Evolutionary conservation across 2,329 filamentous ascomycete species (phyloP).

Genomic region (Reticulascus tulasneorum): DNA sequence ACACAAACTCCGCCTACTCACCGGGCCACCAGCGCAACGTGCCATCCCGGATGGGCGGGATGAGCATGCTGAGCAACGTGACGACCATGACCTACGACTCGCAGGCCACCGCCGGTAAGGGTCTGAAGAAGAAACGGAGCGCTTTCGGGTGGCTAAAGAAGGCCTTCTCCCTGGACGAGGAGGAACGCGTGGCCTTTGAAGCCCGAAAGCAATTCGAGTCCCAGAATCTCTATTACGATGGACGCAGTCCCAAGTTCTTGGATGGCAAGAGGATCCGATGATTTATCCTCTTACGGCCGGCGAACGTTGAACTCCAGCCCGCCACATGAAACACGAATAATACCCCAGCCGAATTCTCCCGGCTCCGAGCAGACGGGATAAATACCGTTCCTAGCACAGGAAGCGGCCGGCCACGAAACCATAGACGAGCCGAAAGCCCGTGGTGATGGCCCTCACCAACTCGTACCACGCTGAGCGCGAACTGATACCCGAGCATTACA

Average conservation of each 20-base stretch:
- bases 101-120: conserved; percentile 26
- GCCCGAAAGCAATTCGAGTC: conserved; percentile 44
- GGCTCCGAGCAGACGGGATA: background rate
- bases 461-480: conserved; percentile 1
- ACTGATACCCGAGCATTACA: conserved; percentile 8
- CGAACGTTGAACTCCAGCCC: too few relatives aligned
- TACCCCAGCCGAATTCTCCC: background rate
- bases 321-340: too few relatives aligned
- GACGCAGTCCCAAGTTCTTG: conserved; percentile 48
- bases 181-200: conserved; percentile 58
- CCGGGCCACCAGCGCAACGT: conserved; percentile 41
- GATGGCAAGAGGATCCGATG: conserved; percentile 48
- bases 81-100: conserved; percentile 43
- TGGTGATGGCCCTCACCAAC: background rate
- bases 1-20: conserved; percentile 25
- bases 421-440: too few relatives aligned
- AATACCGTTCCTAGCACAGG: too few relatives aligned
- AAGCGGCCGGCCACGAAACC: too few relatives aligned
- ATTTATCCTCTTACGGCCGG: background rate
- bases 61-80: conserved; percentile 55
- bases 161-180: conserved; percentile 61
- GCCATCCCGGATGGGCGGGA: conserved; percentile 48
- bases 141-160: conserved; percentile 67
- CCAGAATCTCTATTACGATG: conserved; percentile 46
- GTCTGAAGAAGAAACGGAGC: conserved; percentile 63